Conservation (phyloP, 2,329 filamentous ascomycete genomes). For the Aspergillus glaucus region DNA sequence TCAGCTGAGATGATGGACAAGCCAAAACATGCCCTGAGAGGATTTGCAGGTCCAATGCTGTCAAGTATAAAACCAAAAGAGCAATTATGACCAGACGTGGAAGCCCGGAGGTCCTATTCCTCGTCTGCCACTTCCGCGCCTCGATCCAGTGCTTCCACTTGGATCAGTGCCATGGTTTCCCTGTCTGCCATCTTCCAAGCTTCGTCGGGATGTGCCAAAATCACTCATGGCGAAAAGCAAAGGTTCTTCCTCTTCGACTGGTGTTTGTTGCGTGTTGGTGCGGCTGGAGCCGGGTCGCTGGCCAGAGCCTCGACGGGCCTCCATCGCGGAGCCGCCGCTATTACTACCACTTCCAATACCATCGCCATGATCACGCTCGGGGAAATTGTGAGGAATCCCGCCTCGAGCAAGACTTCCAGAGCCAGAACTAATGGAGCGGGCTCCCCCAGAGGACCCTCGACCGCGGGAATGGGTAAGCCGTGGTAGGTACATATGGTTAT, state of each 20-base stretch:
- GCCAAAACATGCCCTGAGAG: too few species aligned
- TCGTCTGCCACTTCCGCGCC: constrained; percentile 32
- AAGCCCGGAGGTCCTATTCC: constrained; percentile 28
- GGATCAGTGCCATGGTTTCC: constrained; percentile 27
- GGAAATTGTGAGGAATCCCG: constrained; percentile 15
- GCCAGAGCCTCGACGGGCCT: constrained; percentile 29
- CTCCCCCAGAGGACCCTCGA: constrained; percentile 31
- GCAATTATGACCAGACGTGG: constrained; percentile 25
- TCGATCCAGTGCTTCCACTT: constrained; percentile 17
- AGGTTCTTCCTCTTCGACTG: constrained; percentile 39
- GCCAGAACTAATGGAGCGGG: constrained; percentile 34
- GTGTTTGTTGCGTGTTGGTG: constrained; percentile 20
- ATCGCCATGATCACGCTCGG: constrained; percentile 32
- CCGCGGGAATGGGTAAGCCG: constrained; percentile 33
- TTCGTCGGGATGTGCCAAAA: constrained; percentile 37
- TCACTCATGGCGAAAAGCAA: constrained; percentile 44
- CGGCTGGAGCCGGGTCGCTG: constrained; percentile 31
- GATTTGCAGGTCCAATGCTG: too few species aligned
- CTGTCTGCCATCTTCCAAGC: constrained; percentile 35
- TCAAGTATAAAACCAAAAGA: too few species aligned
- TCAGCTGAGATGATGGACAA: too few species aligned
- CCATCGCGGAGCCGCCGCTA: constrained; percentile 29
- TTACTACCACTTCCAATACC: constrained; percentile 35
- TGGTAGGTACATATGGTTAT: constrained; percentile 30
- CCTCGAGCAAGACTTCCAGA: constrained; percentile 37